These are phyloP conservation scores for Globisporangium alternatum DNA, from an alignment of 352 stramenopile genomes.

Conservation along the genomic window DNA sequence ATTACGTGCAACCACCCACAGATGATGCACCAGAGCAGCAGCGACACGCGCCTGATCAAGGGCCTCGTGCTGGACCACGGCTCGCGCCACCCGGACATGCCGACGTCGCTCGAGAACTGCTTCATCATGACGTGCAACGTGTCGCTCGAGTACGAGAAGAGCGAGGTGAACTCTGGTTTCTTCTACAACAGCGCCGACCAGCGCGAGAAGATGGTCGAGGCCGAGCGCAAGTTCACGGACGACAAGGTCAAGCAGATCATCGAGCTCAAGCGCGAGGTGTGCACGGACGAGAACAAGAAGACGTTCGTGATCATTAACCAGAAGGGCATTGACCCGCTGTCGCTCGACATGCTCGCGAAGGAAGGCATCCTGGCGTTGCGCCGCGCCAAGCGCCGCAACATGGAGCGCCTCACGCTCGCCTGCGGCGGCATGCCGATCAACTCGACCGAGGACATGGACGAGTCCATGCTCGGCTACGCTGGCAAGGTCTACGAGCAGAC, in stretches of 20 bases:
- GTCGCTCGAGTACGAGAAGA: constrained; percentile 99
- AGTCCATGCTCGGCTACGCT: constrained; percentile 94
- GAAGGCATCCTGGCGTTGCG: constrained; percentile 98
- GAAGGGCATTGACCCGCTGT: constrained; percentile 99
- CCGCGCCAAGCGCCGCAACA: constrained; percentile 99
- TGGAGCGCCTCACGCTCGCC: constrained; percentile 99
- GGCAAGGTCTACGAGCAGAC: constrained; percentile 98
- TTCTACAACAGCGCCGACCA: constrained; percentile 99
- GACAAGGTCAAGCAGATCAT: constrained; percentile 97
- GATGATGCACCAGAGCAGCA: constrained; percentile 97
- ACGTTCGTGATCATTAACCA: constrained; percentile 99
- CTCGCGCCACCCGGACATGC: constrained; percentile 99
- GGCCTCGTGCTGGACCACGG: constrained; percentile 98
- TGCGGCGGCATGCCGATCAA: constrained; percentile 98
- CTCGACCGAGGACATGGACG: constrained; percentile 97
- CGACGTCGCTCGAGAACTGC: constrained; percentile 94
- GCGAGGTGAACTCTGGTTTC: constrained; percentile 97
- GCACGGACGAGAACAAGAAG: constrained; percentile 94
- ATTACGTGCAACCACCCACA: constrained; percentile 15
- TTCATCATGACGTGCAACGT: constrained; percentile 99
- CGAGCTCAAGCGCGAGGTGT: constrained; percentile 98
- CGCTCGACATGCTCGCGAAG: constrained; percentile 99
- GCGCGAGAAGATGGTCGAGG: constrained; percentile 97
- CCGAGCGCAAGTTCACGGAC: constrained; percentile 94
- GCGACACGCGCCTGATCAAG: constrained; percentile 93